A percentile compares a stretch with the other conserved stretches of the same genome.
Evolutionary conservation across 805 yeast genomes (phyloP).

Genomic region (Yamadazyma akitaensis): DNA sequence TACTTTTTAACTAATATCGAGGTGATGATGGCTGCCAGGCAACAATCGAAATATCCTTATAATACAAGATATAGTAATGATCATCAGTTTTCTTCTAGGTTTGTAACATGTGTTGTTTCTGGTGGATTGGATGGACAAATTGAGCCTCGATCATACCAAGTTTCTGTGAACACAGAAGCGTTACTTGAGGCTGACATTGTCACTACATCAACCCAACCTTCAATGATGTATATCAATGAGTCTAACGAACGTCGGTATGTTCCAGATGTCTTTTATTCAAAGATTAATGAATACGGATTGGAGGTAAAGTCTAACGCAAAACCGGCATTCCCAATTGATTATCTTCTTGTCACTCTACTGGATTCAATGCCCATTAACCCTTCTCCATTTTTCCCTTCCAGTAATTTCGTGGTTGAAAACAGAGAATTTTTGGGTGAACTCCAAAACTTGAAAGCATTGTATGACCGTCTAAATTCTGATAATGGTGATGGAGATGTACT

Average conservation of each 20-base stretch:
- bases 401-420: constrained; percentile 71
- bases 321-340: constrained; percentile 93
- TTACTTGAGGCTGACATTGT: constrained; percentile 82
- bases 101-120: constrained; percentile 87
- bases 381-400: constrained; percentile 45
- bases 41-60: constrained; percentile 68
- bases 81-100: constrained; percentile 78
- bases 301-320: constrained; percentile 86
- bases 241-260: constrained; percentile 77
- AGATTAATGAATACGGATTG: constrained; percentile 81
- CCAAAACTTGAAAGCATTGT: constrained; percentile 61
- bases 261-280: constrained; percentile 88
- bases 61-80: constrained; percentile 58
- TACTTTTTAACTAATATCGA: constrained; percentile 90
- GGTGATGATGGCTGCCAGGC: constrained; percentile 73
- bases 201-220: constrained; percentile 86
- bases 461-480: constrained; percentile 44
- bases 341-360: constrained; percentile 76
- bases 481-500: constrained; percentile 29
- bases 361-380: constrained; percentile 86
- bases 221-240: constrained; percentile 75
- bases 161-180: constrained; percentile 82
- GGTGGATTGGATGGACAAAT: constrained; percentile 90
- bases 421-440: constrained; percentile 71
- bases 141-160: constrained; percentile 89